phyloP scores from a whole-genome alignment of 345 rosid species.

The Rhizophora mangle region DNA sequence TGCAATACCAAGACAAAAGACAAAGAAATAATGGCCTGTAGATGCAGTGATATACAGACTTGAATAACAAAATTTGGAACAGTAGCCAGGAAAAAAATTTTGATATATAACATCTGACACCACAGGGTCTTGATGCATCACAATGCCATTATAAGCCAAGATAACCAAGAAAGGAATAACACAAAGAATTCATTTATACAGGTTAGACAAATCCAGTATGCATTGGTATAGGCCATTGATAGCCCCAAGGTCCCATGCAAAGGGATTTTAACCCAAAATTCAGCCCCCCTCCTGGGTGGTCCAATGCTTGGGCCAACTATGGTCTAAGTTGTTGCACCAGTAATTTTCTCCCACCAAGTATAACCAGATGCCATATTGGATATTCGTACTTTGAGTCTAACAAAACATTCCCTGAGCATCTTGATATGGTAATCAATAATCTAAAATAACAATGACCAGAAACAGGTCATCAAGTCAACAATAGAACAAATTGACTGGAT shows the following conservation, averaged over 20 bases:
- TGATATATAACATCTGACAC: background rate
- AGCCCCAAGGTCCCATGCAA: too few species aligned
- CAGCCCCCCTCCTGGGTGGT: too few species aligned
- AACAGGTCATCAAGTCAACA: background rate
- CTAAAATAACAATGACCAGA: background rate
- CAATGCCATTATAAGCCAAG: background rate
- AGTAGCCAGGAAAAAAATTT: background rate
- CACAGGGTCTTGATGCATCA: background rate
- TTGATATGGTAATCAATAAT: background rate
- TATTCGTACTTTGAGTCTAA: background rate
- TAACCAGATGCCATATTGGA: too few species aligned
- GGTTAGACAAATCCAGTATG: too few species aligned
- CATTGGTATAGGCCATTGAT: too few species aligned
- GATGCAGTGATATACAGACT: background rate
- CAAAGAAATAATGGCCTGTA: slow-evolving; percentile 11
- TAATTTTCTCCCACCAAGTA: background rate
- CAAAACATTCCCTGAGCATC: background rate
- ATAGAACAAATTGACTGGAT: background rate
- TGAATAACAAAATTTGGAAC: background rate
- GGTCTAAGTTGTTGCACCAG: background rate
- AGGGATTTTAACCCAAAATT: too few species aligned
- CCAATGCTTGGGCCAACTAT: background rate
- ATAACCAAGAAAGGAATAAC: background rate
- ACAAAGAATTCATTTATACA: background rate
- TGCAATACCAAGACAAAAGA: slow-evolving; percentile 22